phyloP scores from a whole-genome alignment of 306 rosid genomes.

The Urtica urens region DNA sequence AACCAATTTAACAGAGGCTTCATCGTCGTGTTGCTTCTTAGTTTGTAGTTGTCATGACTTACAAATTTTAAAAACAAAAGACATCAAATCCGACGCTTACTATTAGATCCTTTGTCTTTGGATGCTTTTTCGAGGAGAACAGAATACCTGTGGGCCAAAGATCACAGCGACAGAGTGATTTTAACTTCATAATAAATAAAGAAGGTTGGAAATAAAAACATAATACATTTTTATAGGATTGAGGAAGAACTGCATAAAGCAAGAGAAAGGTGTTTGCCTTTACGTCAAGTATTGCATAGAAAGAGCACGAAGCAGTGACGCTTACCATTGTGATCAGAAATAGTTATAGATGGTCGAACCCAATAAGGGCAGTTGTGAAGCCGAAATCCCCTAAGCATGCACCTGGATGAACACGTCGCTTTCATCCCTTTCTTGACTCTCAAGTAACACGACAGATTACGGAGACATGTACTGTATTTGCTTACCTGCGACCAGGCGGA shows the following conservation, averaged over 20 bases:
- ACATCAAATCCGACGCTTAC: constrained; percentile 19
- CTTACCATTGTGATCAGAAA: constrained; percentile 74
- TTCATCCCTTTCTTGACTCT: constrained; percentile 8
- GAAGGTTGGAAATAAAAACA: not conserved
- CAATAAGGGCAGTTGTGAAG: constrained; percentile 87
- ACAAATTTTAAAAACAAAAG: not conserved
- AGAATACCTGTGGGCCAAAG: constrained; percentile 71
- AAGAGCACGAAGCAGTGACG: too few relatives aligned
- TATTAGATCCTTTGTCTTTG: constrained; percentile 71
- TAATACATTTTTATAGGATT: too few relatives aligned
- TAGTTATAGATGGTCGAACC: constrained; percentile 74
- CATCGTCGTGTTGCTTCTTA: too few relatives aligned
- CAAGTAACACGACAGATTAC: not conserved
- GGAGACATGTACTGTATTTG: constrained; percentile 3
- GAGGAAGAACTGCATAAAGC: too few relatives aligned
- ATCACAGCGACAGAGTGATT: constrained; percentile 12
- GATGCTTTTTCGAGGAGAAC: constrained; percentile 67
- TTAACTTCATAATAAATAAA: not conserved
- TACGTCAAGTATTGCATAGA: too few relatives aligned
- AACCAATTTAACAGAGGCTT: too few relatives aligned
- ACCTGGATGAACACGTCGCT: constrained; percentile 35
- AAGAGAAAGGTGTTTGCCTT: too few relatives aligned
- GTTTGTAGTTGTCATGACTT: too few relatives aligned
- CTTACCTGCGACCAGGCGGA: constrained; percentile 70
- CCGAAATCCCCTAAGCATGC: constrained; percentile 92